A percentile compares a stretch with the other conserved stretches of the same genome.
Evolutionary conservation across 2,329 filamentous ascomycete genomes (phyloP).

Genomic region (Sclerotiophoma versabilis): DNA sequence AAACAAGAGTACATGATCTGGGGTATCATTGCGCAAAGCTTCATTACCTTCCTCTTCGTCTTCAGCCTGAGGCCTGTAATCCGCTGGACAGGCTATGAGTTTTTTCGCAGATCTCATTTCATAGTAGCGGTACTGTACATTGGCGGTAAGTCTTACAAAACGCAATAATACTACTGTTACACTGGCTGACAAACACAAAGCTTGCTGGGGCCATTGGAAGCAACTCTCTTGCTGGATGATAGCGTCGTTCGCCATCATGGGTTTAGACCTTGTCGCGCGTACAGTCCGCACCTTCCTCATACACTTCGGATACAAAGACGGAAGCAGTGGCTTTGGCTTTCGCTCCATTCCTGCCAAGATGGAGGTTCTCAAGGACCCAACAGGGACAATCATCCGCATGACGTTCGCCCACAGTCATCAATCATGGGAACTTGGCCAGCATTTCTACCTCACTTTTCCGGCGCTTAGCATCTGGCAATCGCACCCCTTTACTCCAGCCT

Average conservation of each 20-base stretch:
- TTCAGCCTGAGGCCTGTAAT: conserved; percentile 67
- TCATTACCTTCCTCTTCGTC: conserved; percentile 67
- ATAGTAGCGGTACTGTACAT: conserved; percentile 75
- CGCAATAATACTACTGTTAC: no score
- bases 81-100: conserved; percentile 72
- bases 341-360: conserved; percentile 60
- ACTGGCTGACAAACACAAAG: conserved; percentile 33
- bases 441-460: conserved; percentile 74
- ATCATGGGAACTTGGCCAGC: conserved; percentile 71
- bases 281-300: conserved; percentile 64
- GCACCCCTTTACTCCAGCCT: conserved; percentile 65
- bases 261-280: conserved; percentile 67
- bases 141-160: conserved; percentile 48
- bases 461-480: conserved; percentile 73
- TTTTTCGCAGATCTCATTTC: conserved; percentile 76
- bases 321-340: conserved; percentile 60
- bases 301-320: conserved; percentile 63
- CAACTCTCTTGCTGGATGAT: conserved; percentile 72
- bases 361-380: conserved; percentile 59
- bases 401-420: conserved; percentile 68
- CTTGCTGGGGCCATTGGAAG: conserved; percentile 76
- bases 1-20: conserved; percentile 72
- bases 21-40: conserved; percentile 71
- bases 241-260: conserved; percentile 69
- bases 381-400: conserved; percentile 64